Percentiles rank a stretch among this genome's conserved stretches.
Evolutionary conservation across 305 asterid species (phyloP).

Genomic region (Ruellia speciosa): DNA sequence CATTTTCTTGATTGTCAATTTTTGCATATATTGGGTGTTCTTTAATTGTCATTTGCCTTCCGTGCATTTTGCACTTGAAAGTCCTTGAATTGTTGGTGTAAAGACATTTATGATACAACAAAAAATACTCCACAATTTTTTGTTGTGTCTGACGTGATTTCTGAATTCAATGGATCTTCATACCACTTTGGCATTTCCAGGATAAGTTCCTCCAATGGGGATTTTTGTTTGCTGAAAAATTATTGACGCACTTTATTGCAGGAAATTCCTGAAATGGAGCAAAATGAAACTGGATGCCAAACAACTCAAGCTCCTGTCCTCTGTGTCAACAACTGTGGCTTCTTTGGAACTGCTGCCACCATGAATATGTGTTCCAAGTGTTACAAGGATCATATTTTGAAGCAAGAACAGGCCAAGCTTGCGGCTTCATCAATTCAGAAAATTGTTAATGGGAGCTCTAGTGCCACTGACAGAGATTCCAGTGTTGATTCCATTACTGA

Average conservation of each 20-base stretch:
- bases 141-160: too few species aligned
- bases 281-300: conserved; percentile 58
- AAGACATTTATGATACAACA: too few species aligned
- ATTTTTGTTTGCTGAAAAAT: background rate
- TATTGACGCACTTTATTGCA: background rate
- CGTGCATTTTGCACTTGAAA: too few species aligned
- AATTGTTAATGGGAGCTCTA: conserved; percentile 42
- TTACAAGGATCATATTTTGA: conserved; percentile 45
- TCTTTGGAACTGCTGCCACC: conserved; percentile 59
- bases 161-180: background rate
- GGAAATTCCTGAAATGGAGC: conserved; percentile 42
- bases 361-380: conserved; percentile 82
- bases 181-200: background rate
- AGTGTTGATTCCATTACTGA: conserved; percentile 22
- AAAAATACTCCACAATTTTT: too few species aligned
- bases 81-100: too few species aligned
- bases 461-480: conserved; percentile 18
- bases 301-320: conserved; percentile 59
- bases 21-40: background rate
- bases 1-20: background rate
- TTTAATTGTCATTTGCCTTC: too few species aligned
- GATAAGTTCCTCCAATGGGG: too few species aligned
- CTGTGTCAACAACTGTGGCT: conserved; percentile 56
- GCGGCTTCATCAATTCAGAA: conserved; percentile 61
- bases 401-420: conserved; percentile 53